phyloP scores from a whole-genome alignment of 2,329 filamentous ascomycete genomes.

The Lachnellula suecica region DNA sequence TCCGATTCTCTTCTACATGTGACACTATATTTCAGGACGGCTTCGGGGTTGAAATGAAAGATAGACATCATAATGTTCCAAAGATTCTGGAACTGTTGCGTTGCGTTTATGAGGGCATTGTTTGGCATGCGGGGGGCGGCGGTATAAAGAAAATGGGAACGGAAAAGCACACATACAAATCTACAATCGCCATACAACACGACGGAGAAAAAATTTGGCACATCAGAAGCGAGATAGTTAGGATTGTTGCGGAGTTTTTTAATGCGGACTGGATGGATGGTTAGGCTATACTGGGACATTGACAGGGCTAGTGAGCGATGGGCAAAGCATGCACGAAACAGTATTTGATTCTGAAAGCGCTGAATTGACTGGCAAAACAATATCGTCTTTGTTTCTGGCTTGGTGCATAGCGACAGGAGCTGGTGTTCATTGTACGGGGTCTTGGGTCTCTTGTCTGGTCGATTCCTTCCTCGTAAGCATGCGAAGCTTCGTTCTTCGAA shows the following conservation, averaged over 20 bases:
- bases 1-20: slow-evolving; percentile 28
- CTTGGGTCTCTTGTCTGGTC: slow-evolving; percentile 10
- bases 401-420: slow-evolving; percentile 32
- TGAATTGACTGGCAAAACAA: slow-evolving; percentile 16
- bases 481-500: slow-evolving; percentile 2
- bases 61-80: slow-evolving; percentile 29
- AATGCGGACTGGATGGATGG: slow-evolving; percentile 33
- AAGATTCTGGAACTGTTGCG: slow-evolving; percentile 27
- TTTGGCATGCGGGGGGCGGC: slow-evolving; percentile 21
- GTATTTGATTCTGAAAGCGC: slow-evolving; percentile 15
- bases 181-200: slow-evolving; percentile 12
- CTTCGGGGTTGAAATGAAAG: slow-evolving; percentile 31
- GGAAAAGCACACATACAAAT: slow-evolving; percentile 16
- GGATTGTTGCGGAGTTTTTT: slow-evolving; percentile 34
- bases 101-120: slow-evolving; percentile 27
- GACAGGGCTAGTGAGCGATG: slow-evolving; percentile 15
- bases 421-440: slow-evolving; percentile 20
- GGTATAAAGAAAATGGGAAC: slow-evolving; percentile 33
- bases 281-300: slow-evolving; percentile 22
- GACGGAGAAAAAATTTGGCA: slow-evolving; percentile 25
- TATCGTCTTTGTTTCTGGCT: slow-evolving; percentile 15
- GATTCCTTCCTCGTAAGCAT: not conserved
- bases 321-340: slow-evolving; percentile 14
- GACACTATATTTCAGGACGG: slow-evolving; percentile 35
- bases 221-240: slow-evolving; percentile 22